phyloP scores from a whole-genome alignment of 352 stramenopile genomes.

The Phytophthora capsici region DNA sequence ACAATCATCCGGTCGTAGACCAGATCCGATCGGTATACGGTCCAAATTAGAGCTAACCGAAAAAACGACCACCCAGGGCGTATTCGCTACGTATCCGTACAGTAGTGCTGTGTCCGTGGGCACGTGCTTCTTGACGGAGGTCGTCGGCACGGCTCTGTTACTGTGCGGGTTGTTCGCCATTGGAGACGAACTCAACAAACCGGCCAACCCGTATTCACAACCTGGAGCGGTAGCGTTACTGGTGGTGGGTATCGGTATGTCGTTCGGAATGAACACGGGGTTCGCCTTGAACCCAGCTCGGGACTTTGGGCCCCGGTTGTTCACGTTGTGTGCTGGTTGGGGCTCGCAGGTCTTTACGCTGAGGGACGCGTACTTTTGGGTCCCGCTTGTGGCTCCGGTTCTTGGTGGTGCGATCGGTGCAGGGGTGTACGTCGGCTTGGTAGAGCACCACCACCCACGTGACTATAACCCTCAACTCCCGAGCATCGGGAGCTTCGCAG shows the following conservation, averaged over 20 bases:
- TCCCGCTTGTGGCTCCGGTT: conserved; percentile 49
- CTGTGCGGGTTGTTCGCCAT: conserved; percentile 56
- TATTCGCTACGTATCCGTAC: conserved; percentile 59
- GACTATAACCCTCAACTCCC: conserved; percentile 25
- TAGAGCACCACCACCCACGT: conserved; percentile 40
- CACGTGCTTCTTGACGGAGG: conserved; percentile 60
- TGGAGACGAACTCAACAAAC: conserved; percentile 53
- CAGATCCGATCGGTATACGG: too few relatives aligned
- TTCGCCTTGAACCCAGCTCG: conserved; percentile 69
- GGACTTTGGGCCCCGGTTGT: conserved; percentile 51
- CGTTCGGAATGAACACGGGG: conserved; percentile 68
- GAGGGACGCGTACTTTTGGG: conserved; percentile 59
- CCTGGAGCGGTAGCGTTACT: conserved; percentile 53
- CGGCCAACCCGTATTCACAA: conserved; percentile 42
- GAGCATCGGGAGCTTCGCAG: conserved; percentile 4
- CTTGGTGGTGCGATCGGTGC: conserved; percentile 38
- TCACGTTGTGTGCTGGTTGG: conserved; percentile 44
- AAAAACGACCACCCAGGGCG: conserved; percentile 41
- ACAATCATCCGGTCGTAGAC: too few relatives aligned
- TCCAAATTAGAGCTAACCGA: too few relatives aligned
- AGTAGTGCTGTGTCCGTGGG: conserved; percentile 36
- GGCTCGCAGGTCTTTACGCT: conserved; percentile 41
- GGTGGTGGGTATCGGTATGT: conserved; percentile 61
- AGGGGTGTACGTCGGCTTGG: conserved; percentile 30
- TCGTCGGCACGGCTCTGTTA: conserved; percentile 56